phyloP scores from a whole-genome alignment of 225 moss, liverwort and hornwort genomes.

The Pseudisothecium myosuroides region DNA sequence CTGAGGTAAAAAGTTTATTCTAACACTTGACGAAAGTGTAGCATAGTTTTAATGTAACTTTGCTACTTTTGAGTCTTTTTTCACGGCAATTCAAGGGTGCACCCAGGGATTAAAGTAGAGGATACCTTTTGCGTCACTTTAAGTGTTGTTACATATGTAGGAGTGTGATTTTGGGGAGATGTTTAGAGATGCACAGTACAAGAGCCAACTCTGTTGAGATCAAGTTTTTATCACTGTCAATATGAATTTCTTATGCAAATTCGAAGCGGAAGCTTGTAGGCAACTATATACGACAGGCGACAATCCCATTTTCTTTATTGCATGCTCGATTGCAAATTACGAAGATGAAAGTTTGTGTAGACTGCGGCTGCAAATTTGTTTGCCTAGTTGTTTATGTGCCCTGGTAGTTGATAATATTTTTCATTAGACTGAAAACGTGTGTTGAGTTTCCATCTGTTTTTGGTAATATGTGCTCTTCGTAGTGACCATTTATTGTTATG shows the following conservation, averaged over 20 bases:
- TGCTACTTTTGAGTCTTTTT: not conserved
- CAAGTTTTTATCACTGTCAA: not conserved
- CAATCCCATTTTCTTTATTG: not conserved
- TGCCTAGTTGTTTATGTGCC: not conserved
- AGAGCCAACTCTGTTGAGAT: not conserved
- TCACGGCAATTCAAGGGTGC: not conserved
- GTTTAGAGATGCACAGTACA: not conserved
- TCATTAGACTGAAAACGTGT: not conserved
- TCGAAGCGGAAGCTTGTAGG: not conserved
- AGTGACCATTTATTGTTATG: not conserved
- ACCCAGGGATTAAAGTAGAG: not conserved
- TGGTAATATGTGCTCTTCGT: not conserved
- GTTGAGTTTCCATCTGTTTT: not conserved
- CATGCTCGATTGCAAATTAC: not conserved
- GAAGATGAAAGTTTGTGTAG: not conserved
- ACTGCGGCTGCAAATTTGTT: not conserved
- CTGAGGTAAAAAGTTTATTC: constrained; percentile 40
- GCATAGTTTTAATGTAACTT: not conserved
- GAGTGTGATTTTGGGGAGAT: not conserved
- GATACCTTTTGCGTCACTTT: not conserved
- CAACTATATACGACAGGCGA: not conserved
- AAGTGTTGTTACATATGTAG: not conserved
- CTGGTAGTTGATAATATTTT: not conserved
- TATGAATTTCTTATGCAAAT: not conserved
- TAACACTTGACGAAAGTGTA: not conserved